Conservation (phyloP, 768 basidiomycete genomes). For the Podaxis sp. region DNA sequence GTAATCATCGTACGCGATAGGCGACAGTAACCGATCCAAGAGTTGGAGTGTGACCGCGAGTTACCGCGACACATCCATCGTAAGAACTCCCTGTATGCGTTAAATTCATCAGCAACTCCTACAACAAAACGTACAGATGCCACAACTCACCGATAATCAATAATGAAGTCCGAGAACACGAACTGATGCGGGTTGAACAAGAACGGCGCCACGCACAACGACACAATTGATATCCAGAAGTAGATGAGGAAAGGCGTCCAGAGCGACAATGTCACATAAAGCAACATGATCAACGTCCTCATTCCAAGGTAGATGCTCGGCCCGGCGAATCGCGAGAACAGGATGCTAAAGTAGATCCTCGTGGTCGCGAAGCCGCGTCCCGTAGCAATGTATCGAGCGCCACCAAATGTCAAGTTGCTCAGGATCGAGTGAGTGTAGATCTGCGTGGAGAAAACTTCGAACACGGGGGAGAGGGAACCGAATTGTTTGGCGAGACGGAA, state of each 20-base stretch:
- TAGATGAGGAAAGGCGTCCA: slow-evolving; percentile 95
- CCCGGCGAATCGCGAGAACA: slow-evolving; percentile 98
- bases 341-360: slow-evolving; percentile 89
- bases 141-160: slow-evolving; percentile 79
- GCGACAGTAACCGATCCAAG: slow-evolving; percentile 99
- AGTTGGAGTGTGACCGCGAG: slow-evolving; percentile 94
- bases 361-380: slow-evolving; percentile 99
- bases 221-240: slow-evolving; percentile 95
- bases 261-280: slow-evolving; percentile 89
- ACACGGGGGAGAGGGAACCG: slow-evolving; percentile 88
- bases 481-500: slow-evolving; percentile 94
- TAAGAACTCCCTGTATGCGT: slow-evolving; percentile 77
- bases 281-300: slow-evolving; percentile 86
- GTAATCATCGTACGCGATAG: slow-evolving; percentile 98
- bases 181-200: slow-evolving; percentile 99
- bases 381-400: slow-evolving; percentile 97
- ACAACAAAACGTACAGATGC: not conserved
- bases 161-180: slow-evolving; percentile 93
- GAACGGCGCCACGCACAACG: slow-evolving; percentile 94
- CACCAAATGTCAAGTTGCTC: slow-evolving; percentile 96
- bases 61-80: slow-evolving; percentile 99
- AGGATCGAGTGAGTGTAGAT: slow-evolving; percentile 98
- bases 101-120: slow-evolving; percentile 12
- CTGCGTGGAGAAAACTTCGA: slow-evolving; percentile 98
- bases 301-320: slow-evolving; percentile 98